Percentiles rank a stretch among this genome's conserved stretches.
phyloP scores from a whole-genome alignment of 2,329 filamentous ascomycete species.

The Xylaria sp. region DNA sequence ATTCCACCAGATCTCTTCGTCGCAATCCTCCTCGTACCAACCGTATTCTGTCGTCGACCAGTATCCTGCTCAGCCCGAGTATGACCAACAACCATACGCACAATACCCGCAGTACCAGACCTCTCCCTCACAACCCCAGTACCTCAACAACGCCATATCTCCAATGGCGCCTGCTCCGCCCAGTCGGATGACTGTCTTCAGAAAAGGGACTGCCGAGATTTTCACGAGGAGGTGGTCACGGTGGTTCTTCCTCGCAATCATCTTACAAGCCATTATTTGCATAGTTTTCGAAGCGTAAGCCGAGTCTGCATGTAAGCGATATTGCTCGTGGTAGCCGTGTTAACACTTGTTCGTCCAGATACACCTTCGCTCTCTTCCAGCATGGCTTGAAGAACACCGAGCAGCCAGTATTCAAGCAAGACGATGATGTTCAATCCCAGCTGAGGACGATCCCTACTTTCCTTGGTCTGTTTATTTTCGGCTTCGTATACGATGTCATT shows the following conservation, averaged over 20 bases:
- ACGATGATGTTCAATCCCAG: constrained; percentile 60
- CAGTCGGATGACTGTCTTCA: constrained; percentile 49
- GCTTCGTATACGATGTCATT: constrained; percentile 90
- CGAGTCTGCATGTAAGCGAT: neutral
- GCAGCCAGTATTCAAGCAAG: constrained; percentile 54
- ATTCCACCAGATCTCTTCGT: constrained; percentile 45
- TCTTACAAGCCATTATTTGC: constrained; percentile 81
- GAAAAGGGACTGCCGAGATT: constrained; percentile 72
- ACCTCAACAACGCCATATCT: constrained; percentile 50
- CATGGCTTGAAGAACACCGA: constrained; percentile 58
- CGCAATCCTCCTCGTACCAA: constrained; percentile 31
- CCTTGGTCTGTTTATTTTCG: constrained; percentile 95
- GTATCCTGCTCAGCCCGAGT: constrained; percentile 40
- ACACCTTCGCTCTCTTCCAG: constrained; percentile 91
- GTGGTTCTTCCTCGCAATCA: constrained; percentile 79
- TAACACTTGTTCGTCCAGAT: constrained; percentile 62
- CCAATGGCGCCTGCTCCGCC: constrained; percentile 52
- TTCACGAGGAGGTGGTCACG: constrained; percentile 90
- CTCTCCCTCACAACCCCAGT: constrained; percentile 35
- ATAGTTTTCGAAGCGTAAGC: constrained; percentile 88
- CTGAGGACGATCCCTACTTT: constrained; percentile 89
- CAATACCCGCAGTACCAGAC: constrained; percentile 45
- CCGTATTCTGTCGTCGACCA: constrained; percentile 35
- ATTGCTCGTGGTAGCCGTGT: constrained; percentile 19
- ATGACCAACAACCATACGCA: constrained; percentile 43